phyloP scores from a whole-genome alignment of 768 basidiomycete genomes.

The Gloeophyllum trabeum region DNA sequence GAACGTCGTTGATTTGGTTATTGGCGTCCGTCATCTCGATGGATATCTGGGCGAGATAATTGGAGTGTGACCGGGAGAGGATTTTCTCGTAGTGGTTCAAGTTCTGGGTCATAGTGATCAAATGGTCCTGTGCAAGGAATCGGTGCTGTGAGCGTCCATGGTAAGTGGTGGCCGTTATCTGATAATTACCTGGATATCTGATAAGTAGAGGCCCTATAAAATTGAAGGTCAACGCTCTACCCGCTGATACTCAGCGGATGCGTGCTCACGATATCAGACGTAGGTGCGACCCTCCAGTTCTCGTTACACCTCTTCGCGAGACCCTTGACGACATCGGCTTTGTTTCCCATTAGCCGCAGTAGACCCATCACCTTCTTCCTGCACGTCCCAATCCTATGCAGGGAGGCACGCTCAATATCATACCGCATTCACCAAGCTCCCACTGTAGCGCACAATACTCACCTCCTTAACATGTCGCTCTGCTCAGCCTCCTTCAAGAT shows the following conservation, averaged over 20 bases:
- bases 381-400: constrained; percentile 81
- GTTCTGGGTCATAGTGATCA: constrained; percentile 99
- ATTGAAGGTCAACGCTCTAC: not conserved
- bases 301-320: constrained; percentile 97
- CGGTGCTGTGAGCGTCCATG: not conserved
- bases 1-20: constrained; percentile 98
- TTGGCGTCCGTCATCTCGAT: constrained; percentile 99
- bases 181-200: constrained; percentile 73
- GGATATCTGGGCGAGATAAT: constrained; percentile 98
- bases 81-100: constrained; percentile 99
- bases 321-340: constrained; percentile 98
- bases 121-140: constrained; percentile 53
- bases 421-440: no score
- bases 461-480: constrained; percentile 90
- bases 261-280: constrained; percentile 79
- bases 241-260: not conserved
- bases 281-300: constrained; percentile 97
- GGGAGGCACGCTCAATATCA: not conserved
- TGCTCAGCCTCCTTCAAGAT: constrained; percentile 95
- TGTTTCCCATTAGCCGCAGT: constrained; percentile 94
- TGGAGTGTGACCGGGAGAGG: constrained; percentile 94
- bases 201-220: constrained; percentile 79
- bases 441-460: no score
- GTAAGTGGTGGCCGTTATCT: not conserved
- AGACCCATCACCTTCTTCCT: constrained; percentile 99